Evolutionary conservation across 2,329 filamentous ascomycete genomes (phyloP).

Genomic region (Conoideocrella luteorostrata): DNA sequence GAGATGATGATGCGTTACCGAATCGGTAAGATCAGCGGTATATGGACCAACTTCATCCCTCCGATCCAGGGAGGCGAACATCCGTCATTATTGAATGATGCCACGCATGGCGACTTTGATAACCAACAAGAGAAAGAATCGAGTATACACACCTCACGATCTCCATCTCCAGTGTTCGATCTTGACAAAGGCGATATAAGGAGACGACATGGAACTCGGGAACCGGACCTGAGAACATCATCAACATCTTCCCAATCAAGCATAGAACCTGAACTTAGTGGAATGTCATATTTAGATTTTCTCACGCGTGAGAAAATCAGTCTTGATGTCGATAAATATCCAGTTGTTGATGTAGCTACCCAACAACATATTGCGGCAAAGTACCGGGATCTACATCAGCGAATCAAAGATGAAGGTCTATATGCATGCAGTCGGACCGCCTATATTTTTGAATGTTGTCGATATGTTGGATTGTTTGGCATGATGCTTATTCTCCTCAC

Average conservation of each 20-base stretch:
- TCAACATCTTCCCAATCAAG: constrained; percentile 33
- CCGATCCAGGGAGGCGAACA: constrained; percentile 88
- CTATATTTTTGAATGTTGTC: constrained; percentile 67
- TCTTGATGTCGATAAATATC: constrained; percentile 75
- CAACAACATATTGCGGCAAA: constrained; percentile 72
- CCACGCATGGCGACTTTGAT: constrained; percentile 9
- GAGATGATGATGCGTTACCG: constrained; percentile 73
- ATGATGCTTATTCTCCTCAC: constrained; percentile 56
- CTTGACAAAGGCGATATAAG: constrained; percentile 20
- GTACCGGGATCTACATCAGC: constrained; percentile 71
- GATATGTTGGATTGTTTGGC: constrained; percentile 61
- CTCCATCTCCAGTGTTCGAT: constrained; percentile 46
- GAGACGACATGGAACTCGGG: constrained; percentile 17
- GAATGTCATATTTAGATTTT: constrained; percentile 59
- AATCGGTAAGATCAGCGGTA: constrained; percentile 73
- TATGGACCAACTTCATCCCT: constrained; percentile 82
- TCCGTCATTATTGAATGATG: constrained; percentile 37
- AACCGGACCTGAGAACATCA: background rate
- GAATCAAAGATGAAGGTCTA: constrained; percentile 66
- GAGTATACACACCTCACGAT: constrained; percentile 47
- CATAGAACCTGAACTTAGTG: constrained; percentile 48
- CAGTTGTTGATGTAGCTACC: constrained; percentile 63
- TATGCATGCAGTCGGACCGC: constrained; percentile 79
- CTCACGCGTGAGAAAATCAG: constrained; percentile 66
- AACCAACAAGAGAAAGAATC: constrained; percentile 21